Evolutionary conservation across 129 eudicot genomes (phyloP).

Genomic region (Saposhnikovia divaricata): DNA sequence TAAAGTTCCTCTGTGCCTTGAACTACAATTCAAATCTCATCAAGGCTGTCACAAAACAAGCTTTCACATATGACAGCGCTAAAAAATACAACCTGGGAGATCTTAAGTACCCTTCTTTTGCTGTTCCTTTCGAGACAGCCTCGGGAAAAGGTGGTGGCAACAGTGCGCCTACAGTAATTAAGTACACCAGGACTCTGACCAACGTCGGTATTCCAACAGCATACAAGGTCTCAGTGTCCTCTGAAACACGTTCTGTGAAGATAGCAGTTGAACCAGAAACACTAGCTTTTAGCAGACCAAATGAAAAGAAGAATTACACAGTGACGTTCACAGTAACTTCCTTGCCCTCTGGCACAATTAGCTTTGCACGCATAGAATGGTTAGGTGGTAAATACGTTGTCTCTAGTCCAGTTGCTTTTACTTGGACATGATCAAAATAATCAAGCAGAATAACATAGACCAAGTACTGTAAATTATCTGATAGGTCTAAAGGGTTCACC

Average conservation of each 20-base stretch:
- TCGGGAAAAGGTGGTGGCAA: conserved; percentile 44
- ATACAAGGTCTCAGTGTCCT: conserved; percentile 48
- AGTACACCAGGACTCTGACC: conserved; percentile 59
- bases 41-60: conserved; percentile 25
- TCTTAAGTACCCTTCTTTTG: conserved; percentile 64
- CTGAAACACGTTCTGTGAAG: conserved; percentile 40
- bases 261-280: conserved; percentile 45
- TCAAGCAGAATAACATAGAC: conserved; percentile 14
- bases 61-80: conserved; percentile 22
- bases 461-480: conserved; percentile 27
- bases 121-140: conserved; percentile 45
- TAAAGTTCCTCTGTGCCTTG: conserved; percentile 56
- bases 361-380: conserved; percentile 55
- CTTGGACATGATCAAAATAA: conserved; percentile 41
- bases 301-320: conserved; percentile 53
- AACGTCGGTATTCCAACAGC: conserved; percentile 61
- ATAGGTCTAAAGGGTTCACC: conserved; percentile 12
- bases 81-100: conserved; percentile 44
- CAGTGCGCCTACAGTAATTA: conserved; percentile 21
- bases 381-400: conserved; percentile 46
- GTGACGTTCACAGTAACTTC: conserved; percentile 58
- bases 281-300: conserved; percentile 29
- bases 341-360: conserved; percentile 52
- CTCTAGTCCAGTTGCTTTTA: conserved; percentile 59
- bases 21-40: conserved; percentile 39